Evolutionary conservation across 148 eudicot species (phyloP).

Genomic region (Rhododendron griersonianum): DNA sequence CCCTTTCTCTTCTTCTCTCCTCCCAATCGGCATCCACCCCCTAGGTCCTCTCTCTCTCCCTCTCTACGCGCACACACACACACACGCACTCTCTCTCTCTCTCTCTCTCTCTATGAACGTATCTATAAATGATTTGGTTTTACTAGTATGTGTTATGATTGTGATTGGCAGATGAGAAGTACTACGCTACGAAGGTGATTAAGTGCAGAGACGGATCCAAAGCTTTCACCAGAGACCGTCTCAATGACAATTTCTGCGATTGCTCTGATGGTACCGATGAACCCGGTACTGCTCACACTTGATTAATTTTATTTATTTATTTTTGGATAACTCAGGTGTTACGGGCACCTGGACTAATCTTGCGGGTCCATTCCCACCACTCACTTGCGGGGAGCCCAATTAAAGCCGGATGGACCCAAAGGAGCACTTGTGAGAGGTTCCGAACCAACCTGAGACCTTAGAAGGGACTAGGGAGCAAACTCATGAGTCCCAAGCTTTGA

Average conservation of each 20-base stretch:
- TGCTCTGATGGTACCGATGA: slow-evolving; percentile 84
- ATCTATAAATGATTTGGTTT: neutral
- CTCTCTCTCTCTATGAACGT: neutral
- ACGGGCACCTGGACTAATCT: no score
- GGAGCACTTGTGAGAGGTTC: no score
- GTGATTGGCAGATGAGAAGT: neutral
- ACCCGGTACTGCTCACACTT: slow-evolving; percentile 40
- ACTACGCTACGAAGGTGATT: slow-evolving; percentile 35
- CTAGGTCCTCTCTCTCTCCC: slow-evolving; percentile 39
- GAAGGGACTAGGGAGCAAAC: no score
- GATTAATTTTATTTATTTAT: neutral
- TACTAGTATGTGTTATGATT: neutral
- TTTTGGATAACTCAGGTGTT: no score
- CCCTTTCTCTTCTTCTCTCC: slow-evolving; percentile 22
- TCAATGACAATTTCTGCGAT: slow-evolving; percentile 78
- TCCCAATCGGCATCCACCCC: slow-evolving; percentile 64
- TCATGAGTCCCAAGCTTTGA: no score
- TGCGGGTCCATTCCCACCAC: no score
- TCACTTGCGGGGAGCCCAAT: no score
- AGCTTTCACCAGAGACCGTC: slow-evolving; percentile 48
- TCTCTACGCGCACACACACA: neutral
- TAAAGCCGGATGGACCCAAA: no score
- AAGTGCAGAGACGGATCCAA: slow-evolving; percentile 73
- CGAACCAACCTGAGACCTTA: no score
- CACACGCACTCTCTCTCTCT: slow-evolving; percentile 10